Evolutionary conservation across 768 basidiomycete species (phyloP).

Genomic region (Boletus patriciae): DNA sequence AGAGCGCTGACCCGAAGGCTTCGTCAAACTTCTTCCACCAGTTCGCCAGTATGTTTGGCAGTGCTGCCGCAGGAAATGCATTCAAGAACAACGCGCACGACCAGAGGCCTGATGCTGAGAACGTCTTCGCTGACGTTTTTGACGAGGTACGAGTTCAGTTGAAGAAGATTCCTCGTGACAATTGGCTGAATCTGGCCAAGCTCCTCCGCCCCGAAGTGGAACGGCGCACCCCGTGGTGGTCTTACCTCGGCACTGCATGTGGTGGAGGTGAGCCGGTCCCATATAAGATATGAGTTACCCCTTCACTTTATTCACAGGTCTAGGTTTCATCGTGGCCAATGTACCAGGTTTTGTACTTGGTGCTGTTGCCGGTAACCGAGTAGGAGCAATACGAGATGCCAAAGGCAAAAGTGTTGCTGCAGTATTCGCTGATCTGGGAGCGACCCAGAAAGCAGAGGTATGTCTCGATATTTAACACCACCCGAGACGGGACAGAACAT

Average conservation of each 20-base stretch:
- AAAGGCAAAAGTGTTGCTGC: conserved; percentile 92
- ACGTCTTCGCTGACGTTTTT: conserved; percentile 86
- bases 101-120: conserved; percentile 70
- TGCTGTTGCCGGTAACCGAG: conserved; percentile 82
- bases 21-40: conserved; percentile 75
- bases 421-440: conserved; percentile 77
- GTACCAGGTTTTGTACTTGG: conserved; percentile 85
- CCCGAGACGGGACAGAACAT: neutral
- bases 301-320: conserved; percentile 39
- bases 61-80: conserved; percentile 30
- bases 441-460: conserved; percentile 86
- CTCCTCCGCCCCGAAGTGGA: conserved; percentile 82
- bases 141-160: conserved; percentile 65
- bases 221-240: conserved; percentile 69
- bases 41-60: conserved; percentile 71
- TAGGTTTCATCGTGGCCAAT: conserved; percentile 60
- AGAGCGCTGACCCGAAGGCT: conserved; percentile 61
- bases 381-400: conserved; percentile 89
- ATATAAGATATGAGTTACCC: conserved; percentile 14
- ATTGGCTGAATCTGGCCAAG: conserved; percentile 36
- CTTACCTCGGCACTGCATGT: conserved; percentile 65
- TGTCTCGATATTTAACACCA: conserved; percentile 17
- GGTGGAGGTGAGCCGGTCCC: conserved; percentile 51
- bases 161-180: neutral
- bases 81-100: conserved; percentile 35